Conservation (phyloP, 345 rosid species). For the Lumnitzera littorea region DNA sequence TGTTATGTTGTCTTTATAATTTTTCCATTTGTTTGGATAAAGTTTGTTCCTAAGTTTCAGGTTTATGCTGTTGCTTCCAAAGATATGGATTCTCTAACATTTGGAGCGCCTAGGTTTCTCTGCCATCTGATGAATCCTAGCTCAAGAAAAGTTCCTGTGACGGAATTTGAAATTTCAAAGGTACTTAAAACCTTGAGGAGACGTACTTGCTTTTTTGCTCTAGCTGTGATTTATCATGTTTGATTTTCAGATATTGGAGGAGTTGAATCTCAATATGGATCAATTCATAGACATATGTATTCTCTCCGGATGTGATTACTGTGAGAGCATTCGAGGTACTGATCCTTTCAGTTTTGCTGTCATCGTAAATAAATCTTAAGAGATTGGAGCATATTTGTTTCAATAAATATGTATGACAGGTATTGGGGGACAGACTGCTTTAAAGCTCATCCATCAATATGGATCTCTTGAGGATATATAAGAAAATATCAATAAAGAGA, state of each 20-base stretch:
- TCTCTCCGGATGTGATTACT: slow-evolving; percentile 96
- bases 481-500: slow-evolving; percentile 79
- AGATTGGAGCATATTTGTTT: too few relatives aligned
- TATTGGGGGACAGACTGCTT: slow-evolving; percentile 86
- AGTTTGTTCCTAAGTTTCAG: slow-evolving; percentile 16
- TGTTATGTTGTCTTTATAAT: too few relatives aligned
- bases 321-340: slow-evolving; percentile 88
- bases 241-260: slow-evolving; percentile 66
- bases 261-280: slow-evolving; percentile 81
- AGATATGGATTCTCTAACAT: slow-evolving; percentile 97
- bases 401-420: slow-evolving; percentile 25
- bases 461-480: slow-evolving; percentile 77
- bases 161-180: slow-evolving; percentile 87
- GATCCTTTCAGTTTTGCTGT: not conserved
- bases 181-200: slow-evolving; percentile 20
- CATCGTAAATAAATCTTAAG: too few relatives aligned
- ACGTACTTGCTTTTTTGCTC: not conserved
- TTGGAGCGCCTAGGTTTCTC: slow-evolving; percentile 91
- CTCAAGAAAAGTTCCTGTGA: slow-evolving; percentile 83
- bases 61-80: slow-evolving; percentile 97
- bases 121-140: slow-evolving; percentile 97
- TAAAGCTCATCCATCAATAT: slow-evolving; percentile 91
- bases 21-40: slow-evolving; percentile 5
- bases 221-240: slow-evolving; percentile 8
- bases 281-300: slow-evolving; percentile 93